A percentile compares a stretch with the other conserved stretches of the same genome.
phyloP scores from a whole-genome alignment of 2,329 filamentous ascomycete species.

The Elsinoe fawcettii region DNA sequence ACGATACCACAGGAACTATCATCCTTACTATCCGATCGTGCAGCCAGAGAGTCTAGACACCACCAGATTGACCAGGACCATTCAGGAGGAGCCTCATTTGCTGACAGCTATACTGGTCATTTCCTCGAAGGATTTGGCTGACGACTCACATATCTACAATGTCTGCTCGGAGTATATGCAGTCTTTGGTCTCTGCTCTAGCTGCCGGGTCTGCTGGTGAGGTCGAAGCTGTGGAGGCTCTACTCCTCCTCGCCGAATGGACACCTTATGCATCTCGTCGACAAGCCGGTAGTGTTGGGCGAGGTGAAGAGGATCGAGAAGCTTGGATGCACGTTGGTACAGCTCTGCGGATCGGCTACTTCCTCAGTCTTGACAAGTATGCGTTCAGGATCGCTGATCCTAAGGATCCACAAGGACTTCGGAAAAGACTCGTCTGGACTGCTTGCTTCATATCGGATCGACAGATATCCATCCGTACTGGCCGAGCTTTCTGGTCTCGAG shows the following conservation, averaged over 20 bases:
- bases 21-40: slow-evolving; percentile 63
- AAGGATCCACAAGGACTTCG: slow-evolving; percentile 54
- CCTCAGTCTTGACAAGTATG: slow-evolving; percentile 60
- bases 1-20: slow-evolving; percentile 58
- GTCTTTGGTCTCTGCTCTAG: slow-evolving; percentile 56
- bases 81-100: slow-evolving; percentile 56
- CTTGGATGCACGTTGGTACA: slow-evolving; percentile 69
- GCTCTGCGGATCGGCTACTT: slow-evolving; percentile 64
- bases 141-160: slow-evolving; percentile 56
- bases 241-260: slow-evolving; percentile 65
- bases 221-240: slow-evolving; percentile 66
- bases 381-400: slow-evolving; percentile 54
- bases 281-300: slow-evolving; percentile 57
- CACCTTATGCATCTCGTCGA: slow-evolving; percentile 55
- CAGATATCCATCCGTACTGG: slow-evolving; percentile 64
- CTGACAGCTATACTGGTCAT: slow-evolving; percentile 64
- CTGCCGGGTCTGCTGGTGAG: slow-evolving; percentile 58
- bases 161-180: slow-evolving; percentile 65
- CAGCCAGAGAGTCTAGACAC: slow-evolving; percentile 52
- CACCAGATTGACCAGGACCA: slow-evolving; percentile 47
- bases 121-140: slow-evolving; percentile 61
- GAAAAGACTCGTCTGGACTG: slow-evolving; percentile 60
- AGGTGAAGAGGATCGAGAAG: slow-evolving; percentile 65
- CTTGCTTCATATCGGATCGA: slow-evolving; percentile 59
- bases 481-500: slow-evolving; percentile 66